Evolutionary conservation across 78 protist species (phyloP).

Genomic region (Parvularia atlantis): DNA sequence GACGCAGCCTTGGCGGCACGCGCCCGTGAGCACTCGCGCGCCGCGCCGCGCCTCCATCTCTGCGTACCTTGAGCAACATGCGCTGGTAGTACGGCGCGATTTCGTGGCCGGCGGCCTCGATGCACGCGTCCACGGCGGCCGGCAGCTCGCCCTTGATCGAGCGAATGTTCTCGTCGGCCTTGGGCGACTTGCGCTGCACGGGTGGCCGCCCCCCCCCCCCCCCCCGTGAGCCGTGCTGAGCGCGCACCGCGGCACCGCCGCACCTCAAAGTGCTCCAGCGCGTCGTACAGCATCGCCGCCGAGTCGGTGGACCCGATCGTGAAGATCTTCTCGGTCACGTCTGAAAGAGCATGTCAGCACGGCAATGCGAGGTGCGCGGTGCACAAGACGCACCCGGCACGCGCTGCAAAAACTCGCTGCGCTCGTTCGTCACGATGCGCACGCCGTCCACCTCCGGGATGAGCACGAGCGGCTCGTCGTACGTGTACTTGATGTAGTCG

Average conservation of each 20-base stretch:
- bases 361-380: neutral
- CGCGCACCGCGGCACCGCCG: no score
- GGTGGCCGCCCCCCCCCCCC: no score
- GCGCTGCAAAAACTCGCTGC: slow-evolving; percentile 52
- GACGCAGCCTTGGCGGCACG: slow-evolving; percentile 11
- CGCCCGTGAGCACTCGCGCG: neutral
- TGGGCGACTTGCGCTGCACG: no score
- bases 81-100: slow-evolving; percentile 31
- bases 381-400: slow-evolving; percentile 43
- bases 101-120: slow-evolving; percentile 68
- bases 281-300: slow-evolving; percentile 56
- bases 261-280: slow-evolving; percentile 41
- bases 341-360: neutral
- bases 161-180: slow-evolving; percentile 57
- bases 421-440: slow-evolving; percentile 40
- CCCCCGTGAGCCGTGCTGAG: neutral
- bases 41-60: no score
- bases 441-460: slow-evolving; percentile 75
- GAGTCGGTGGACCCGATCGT: slow-evolving; percentile 52
- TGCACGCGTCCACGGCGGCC: slow-evolving; percentile 59
- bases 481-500: slow-evolving; percentile 22
- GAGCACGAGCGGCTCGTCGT: slow-evolving; percentile 28
- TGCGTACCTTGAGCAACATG: slow-evolving; percentile 18
- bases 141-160: slow-evolving; percentile 25
- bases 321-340: slow-evolving; percentile 21